Evolutionary conservation across 345 rosid species (phyloP).

Genomic region (Conringia planisiliqua): DNA sequence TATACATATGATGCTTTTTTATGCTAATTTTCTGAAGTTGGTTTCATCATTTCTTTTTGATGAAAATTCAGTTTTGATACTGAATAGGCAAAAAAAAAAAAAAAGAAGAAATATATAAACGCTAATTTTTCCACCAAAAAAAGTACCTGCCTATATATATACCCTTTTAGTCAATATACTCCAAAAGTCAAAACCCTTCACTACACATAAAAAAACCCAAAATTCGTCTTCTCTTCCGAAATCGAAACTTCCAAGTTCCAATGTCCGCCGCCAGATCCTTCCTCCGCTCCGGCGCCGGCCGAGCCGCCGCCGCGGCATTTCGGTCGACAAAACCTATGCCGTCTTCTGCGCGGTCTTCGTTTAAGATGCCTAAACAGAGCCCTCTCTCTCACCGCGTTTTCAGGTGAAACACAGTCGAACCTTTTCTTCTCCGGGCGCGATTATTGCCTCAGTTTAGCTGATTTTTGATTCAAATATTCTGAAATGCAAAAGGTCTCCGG

Average conservation of each 20-base stretch:
- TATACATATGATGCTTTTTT: background rate
- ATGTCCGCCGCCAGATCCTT: conserved; percentile 72
- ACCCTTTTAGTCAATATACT: background rate
- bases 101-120: too few relatives aligned
- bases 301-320: conserved; percentile 28
- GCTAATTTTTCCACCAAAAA: too few relatives aligned
- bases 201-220: background rate
- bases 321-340: conserved; percentile 37
- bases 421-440: background rate
- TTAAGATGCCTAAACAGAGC: conserved; percentile 43
- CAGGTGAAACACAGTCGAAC: conserved; percentile 44
- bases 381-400: conserved; percentile 51
- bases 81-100: background rate
- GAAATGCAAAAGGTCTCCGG: conserved; percentile 55
- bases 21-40: background rate
- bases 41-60: background rate
- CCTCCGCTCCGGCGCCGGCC: conserved; percentile 55
- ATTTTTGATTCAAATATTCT: background rate
- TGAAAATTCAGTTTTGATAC: too few relatives aligned
- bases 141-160: too few relatives aligned
- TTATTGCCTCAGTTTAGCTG: background rate
- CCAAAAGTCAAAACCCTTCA: background rate
- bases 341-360: conserved; percentile 40
- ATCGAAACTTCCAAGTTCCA: background rate
- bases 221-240: background rate